A percentile compares a stretch with the other conserved stretches of the same genome.
Evolutionary conservation across 1,139 yeast species (phyloP).

Genomic region (Hansenula anomala): DNA sequence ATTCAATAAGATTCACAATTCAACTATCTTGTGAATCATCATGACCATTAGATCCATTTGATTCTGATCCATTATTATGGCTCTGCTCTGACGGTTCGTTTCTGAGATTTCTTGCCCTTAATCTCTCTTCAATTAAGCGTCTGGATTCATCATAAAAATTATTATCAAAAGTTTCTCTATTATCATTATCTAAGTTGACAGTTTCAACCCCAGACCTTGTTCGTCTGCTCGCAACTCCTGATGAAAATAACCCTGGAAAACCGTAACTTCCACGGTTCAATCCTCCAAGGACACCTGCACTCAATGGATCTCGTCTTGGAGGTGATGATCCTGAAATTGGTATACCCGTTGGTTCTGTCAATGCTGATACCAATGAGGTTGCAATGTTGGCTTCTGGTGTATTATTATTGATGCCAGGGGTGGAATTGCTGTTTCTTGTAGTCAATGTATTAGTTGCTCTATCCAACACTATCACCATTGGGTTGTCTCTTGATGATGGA

Average conservation of each 20-base stretch:
- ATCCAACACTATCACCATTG: slow-evolving; percentile 21
- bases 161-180: slow-evolving; percentile 3
- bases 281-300: slow-evolving; percentile 7
- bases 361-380: neutral
- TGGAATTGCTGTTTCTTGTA: slow-evolving; percentile 1
- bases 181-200: slow-evolving; percentile 10
- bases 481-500: slow-evolving; percentile 20
- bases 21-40: too few species aligned
- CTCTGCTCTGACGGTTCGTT: too few species aligned
- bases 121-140: slow-evolving; percentile 13
- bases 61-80: too few species aligned
- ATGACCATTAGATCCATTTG: too few species aligned
- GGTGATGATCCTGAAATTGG: neutral
- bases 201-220: slow-evolving; percentile 46
- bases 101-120: slow-evolving; percentile 3
- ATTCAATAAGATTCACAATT: too few species aligned
- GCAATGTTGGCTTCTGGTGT: neutral
- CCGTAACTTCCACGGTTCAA: slow-evolving; percentile 1
- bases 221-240: slow-evolving; percentile 50
- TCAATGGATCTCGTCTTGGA: slow-evolving; percentile 8
- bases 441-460: slow-evolving; percentile 14
- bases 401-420: slow-evolving; percentile 1
- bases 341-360: neutral
- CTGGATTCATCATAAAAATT: slow-evolving; percentile 12
- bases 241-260: slow-evolving; percentile 31